Base-by-base conservation (phyloP, 495 filamentous ascomycete genomes). In the Penicillium taxi region DNA sequence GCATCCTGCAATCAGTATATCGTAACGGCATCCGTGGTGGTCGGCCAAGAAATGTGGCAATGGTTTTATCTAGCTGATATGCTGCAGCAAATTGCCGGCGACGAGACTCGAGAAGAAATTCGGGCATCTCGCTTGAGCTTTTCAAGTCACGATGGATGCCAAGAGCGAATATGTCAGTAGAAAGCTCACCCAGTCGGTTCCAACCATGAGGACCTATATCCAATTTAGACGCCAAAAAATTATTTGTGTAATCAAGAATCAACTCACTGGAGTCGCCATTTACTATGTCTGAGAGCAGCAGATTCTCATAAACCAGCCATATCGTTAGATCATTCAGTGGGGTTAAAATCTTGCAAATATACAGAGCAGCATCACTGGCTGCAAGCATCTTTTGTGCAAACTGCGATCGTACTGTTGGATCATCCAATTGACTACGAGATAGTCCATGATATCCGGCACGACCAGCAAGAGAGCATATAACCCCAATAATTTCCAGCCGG, bases 131-230 rank as follows among this genome's bases (percentile, higher is more conserved):
- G 18, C 42, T 52, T 26, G 58, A 35, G 1, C 51, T 49, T 15
- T 56, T 58, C 15, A 53, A 51, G 29, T 70, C 66, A 30, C 70
- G 64, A 48, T 81, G 77, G 1, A 75, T 52, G 17, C 75, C 76
- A 5, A 77, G 55, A n/a, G 70, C 70, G 3, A 71, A 68, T 9
- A 74, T 50, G 29, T 53, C 43, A 5, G 48, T 63, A 1, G 59
- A 50, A 4, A 63, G 32, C 6, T 58, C 59, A 12, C 58, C 58
- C 4, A 63, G 42, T 24, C 53, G 32, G 9, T 47, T 50, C 59
- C 59, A 63, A 13, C 31, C 51, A 1, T 30, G 26, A 2, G 53
- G 49, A 21, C 53, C 59, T 63, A 12, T 16, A 18, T 20, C 5
- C 6, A 3, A 5, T 26, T 53, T 26, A 41, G 40, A 5, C 3